Conservation (phyloP, 139 green algal species). For the Eudorina sp. region DNA sequence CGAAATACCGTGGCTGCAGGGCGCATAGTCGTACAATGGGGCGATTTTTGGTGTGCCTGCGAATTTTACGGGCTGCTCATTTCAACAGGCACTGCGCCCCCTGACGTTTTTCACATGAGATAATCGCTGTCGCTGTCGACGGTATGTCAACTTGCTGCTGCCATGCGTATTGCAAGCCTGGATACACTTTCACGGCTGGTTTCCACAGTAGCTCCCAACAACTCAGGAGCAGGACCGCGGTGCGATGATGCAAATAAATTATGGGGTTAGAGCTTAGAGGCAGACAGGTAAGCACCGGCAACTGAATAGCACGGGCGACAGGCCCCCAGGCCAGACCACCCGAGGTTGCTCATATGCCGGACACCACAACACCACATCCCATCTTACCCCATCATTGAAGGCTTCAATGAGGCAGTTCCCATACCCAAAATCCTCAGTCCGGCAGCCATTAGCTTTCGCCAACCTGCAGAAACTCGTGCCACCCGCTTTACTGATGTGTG, state of each 20-base stretch:
- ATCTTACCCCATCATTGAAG: background rate
- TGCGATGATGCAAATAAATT: too few relatives aligned
- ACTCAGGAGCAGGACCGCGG: too few relatives aligned
- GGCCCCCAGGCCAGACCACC: too few relatives aligned
- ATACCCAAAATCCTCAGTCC: background rate
- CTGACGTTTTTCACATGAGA: background rate
- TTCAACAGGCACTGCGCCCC: too few relatives aligned
- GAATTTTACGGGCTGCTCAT: too few relatives aligned
- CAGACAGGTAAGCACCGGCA: background rate
- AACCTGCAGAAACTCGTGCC: conserved; percentile 8
- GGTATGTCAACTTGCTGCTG: background rate
- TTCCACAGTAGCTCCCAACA: too few relatives aligned
- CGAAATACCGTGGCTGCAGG: conserved; percentile 8
- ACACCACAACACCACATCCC: background rate
- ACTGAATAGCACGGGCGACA: background rate
- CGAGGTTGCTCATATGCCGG: background rate
- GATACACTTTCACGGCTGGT: too few relatives aligned
- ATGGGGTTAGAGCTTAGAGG: too few relatives aligned
- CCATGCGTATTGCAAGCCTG: too few relatives aligned
- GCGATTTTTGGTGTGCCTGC: too few relatives aligned
- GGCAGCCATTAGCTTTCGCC: background rate
- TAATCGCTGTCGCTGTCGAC: background rate
- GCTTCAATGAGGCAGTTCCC: background rate
- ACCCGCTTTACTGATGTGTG: conserved; percentile 6
- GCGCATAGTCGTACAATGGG: background rate